phyloP scores from a whole-genome alignment of 2,329 filamentous ascomycete genomes.

The Alternaria conjuncta region DNA sequence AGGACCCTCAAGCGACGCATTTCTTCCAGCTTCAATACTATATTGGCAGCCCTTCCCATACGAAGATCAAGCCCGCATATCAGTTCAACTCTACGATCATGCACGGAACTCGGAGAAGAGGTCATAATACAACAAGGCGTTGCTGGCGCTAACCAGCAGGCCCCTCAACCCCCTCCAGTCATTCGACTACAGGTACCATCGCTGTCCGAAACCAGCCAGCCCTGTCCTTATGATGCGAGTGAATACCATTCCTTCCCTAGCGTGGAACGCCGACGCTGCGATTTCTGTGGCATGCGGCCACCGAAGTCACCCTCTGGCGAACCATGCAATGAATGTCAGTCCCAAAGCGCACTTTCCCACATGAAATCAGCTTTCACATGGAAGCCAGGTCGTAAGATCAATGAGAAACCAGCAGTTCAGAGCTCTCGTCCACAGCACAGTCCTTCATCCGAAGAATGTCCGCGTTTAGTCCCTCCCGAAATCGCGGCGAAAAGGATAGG shows the following conservation, averaged over 20 bases:
- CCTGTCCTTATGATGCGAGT: slow-evolving; percentile 26
- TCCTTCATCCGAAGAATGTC: slow-evolving; percentile 8
- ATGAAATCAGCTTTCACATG: background rate
- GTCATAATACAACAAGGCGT: background rate
- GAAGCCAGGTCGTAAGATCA: background rate
- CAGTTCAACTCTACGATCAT: background rate
- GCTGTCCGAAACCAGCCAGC: slow-evolving; percentile 5
- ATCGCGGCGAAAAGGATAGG: slow-evolving; percentile 14
- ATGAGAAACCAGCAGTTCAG: background rate
- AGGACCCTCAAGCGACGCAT: slow-evolving; percentile 21
- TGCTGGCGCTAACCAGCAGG: background rate
- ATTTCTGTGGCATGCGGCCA: slow-evolving; percentile 23
- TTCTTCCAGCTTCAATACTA: slow-evolving; percentile 18
- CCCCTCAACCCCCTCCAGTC: background rate
- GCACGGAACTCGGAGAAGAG: slow-evolving; percentile 4
- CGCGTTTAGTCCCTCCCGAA: slow-evolving; percentile 13
- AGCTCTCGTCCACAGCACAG: background rate
- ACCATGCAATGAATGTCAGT: slow-evolving; percentile 22
- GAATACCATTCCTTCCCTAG: slow-evolving; percentile 25
- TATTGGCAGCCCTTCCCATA: slow-evolving; percentile 9
- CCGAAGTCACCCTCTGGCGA: slow-evolving; percentile 6
- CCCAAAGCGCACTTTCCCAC: slow-evolving; percentile 17
- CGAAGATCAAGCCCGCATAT: slow-evolving; percentile 4
- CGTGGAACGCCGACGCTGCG: slow-evolving; percentile 21
- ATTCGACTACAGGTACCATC: slow-evolving; percentile 13